Evolutionary conservation across 177 flowering plant genomes (phyloP).

Genomic region (Vitis hybrid): DNA sequence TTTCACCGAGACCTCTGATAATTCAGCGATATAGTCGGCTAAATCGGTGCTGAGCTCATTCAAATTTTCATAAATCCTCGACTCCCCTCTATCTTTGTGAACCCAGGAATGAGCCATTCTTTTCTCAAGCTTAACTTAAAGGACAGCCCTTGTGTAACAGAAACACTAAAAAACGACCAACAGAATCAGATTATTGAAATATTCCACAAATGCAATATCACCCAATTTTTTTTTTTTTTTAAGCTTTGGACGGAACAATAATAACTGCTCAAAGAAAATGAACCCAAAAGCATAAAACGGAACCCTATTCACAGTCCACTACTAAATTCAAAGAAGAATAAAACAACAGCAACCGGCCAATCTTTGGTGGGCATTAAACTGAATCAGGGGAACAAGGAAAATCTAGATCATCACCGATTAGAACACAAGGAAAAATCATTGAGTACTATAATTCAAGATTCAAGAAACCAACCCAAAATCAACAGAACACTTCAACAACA

Average conservation of each 20-base stretch:
- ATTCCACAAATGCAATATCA: background rate
- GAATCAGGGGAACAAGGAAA: background rate
- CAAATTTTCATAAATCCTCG: constrained; percentile 65
- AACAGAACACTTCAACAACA: background rate
- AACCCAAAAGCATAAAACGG: too few relatives aligned
- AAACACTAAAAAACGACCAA: background rate
- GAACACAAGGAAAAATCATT: background rate
- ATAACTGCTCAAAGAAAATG: too few relatives aligned
- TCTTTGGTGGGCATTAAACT: background rate
- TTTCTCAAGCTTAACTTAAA: constrained; percentile 15
- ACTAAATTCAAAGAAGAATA: too few relatives aligned
- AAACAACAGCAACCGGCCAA: too few relatives aligned
- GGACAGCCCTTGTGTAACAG: constrained; percentile 2
- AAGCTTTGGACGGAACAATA: too few relatives aligned
- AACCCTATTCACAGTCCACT: too few relatives aligned
- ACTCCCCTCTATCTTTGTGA: constrained; percentile 49
- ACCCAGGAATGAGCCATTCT: constrained; percentile 51
- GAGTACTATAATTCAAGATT: background rate
- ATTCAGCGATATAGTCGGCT: constrained; percentile 74
- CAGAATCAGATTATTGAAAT: background rate
- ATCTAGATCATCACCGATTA: background rate
- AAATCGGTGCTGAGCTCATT: constrained; percentile 75
- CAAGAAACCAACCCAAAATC: background rate
- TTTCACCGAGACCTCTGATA: constrained; percentile 75
- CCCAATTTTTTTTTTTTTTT: background rate